phyloP scores from a whole-genome alignment of 2,329 filamentous ascomycete species.

The Sporothrix variecibatus region DNA sequence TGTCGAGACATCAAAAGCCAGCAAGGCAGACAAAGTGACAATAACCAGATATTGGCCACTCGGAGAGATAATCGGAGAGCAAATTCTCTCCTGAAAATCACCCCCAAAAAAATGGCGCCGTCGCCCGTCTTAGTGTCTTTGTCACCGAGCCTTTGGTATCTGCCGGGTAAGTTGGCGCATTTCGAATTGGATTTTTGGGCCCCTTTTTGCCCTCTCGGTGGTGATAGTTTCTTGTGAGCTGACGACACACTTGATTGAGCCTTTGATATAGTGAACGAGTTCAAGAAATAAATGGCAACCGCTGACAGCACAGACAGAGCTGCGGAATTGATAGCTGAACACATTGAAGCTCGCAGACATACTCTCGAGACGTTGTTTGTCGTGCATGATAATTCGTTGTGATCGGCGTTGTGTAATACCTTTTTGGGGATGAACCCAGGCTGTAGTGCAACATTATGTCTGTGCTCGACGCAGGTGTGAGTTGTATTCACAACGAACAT shows the following conservation, averaged over 20 bases:
- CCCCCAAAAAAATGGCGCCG: background rate
- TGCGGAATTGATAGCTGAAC: background rate
- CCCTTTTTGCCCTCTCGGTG: background rate
- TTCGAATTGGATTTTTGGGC: background rate
- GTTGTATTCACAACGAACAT: background rate
- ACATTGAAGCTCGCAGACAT: background rate
- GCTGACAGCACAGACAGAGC: background rate
- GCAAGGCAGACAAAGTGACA: background rate
- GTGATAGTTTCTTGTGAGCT: background rate
- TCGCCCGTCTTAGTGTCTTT: background rate
- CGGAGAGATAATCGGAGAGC: background rate
- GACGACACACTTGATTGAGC: background rate
- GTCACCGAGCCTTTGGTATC: background rate
- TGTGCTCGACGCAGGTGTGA: background rate
- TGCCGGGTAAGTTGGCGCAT: background rate
- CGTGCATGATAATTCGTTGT: background rate
- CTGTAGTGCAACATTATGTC: background rate
- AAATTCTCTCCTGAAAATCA: constrained; percentile 6
- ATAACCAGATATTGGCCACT: background rate
- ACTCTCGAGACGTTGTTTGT: background rate
- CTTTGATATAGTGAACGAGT: background rate
- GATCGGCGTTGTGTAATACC: background rate
- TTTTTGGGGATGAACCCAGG: background rate
- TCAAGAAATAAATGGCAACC: background rate
- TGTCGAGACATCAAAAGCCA: background rate